Evolutionary conservation across 2,329 filamentous ascomycete species (phyloP).

Genomic region (Elsinoe arachidis): DNA sequence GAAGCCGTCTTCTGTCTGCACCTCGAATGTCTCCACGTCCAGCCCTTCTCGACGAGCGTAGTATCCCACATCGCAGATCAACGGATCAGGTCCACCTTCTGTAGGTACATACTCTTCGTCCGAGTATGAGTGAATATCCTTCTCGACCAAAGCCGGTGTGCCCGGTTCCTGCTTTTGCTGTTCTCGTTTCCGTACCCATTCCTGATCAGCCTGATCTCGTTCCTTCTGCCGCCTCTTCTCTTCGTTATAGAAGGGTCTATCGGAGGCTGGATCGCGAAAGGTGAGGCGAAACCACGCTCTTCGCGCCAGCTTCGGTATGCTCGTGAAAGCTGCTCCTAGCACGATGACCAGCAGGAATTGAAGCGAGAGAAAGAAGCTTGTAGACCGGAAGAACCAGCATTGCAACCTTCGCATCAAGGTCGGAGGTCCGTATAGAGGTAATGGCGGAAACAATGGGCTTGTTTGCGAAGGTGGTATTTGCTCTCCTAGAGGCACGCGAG

Average conservation of each 20-base stretch:
- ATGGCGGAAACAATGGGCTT: constrained; percentile 72
- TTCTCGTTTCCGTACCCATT: constrained; percentile 48
- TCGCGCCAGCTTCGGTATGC: constrained; percentile 46
- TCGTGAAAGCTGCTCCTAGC: constrained; percentile 61
- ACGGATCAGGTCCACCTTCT: constrained; percentile 70
- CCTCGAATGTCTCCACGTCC: constrained; percentile 71
- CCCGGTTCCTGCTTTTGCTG: constrained; percentile 33
- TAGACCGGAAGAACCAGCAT: constrained; percentile 54
- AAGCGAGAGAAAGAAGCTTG: constrained; percentile 68
- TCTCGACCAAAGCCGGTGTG: constrained; percentile 38
- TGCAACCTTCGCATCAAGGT: constrained; percentile 57
- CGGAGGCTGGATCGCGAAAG: constrained; percentile 50
- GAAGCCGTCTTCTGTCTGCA: constrained; percentile 91
- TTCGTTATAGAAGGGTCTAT: constrained; percentile 63
- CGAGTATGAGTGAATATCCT: constrained; percentile 26
- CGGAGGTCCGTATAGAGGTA: constrained; percentile 73
- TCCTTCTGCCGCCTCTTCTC: constrained; percentile 53
- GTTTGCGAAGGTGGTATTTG: constrained; percentile 56
- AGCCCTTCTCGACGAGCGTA: constrained; percentile 83
- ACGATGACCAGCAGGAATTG: constrained; percentile 70
- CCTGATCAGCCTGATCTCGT: constrained; percentile 49
- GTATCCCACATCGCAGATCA: constrained; percentile 72
- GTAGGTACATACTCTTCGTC: constrained; percentile 59
- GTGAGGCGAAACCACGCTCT: constrained; percentile 47
- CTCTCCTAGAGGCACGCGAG: constrained; percentile 32